Evolutionary conservation across 768 basidiomycete species (phyloP).

Genomic region (Kwoniella europaea): DNA sequence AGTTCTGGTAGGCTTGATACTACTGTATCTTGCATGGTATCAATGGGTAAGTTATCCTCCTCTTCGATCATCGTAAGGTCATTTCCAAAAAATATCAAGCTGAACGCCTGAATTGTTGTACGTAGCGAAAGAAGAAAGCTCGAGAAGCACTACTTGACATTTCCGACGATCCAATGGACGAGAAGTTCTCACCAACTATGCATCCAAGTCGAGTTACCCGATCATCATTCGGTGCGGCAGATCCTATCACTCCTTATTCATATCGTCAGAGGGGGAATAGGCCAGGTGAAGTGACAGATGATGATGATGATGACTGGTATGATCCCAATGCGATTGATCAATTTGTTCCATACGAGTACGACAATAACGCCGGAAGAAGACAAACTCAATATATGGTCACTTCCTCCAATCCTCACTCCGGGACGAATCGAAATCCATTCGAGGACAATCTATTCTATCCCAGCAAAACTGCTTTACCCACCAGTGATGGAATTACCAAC

Average conservation of each 20-base stretch:
- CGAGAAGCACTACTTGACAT: conserved; percentile 9
- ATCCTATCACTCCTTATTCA: conserved; percentile 15
- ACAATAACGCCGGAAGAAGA: background rate
- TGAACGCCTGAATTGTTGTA: background rate
- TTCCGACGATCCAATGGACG: conserved; percentile 5
- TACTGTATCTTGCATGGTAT: conserved; percentile 22
- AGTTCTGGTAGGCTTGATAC: conserved; percentile 14
- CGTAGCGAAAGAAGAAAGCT: conserved; percentile 20
- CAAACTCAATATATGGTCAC: background rate
- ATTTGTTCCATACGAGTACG: background rate
- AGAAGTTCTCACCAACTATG: conserved; percentile 1
- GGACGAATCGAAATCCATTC: background rate
- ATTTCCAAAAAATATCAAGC: too few relatives aligned
- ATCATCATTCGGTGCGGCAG: conserved; percentile 23
- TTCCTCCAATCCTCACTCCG: background rate
- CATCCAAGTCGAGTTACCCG: conserved; percentile 17
- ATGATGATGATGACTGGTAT: conserved; percentile 15
- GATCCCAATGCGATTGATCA: conserved; percentile 2
- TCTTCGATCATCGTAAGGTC: background rate
- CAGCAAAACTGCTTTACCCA: conserved; percentile 3
- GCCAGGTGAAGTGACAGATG: background rate
- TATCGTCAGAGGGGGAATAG: conserved; percentile 1
- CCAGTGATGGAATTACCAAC: conserved; percentile 1
- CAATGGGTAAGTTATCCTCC: conserved; percentile 20
- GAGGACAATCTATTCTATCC: conserved; percentile 15